Evolutionary conservation across 2,329 filamentous ascomycete genomes (phyloP), one percentile per base, ranked within the genome.

Genomic region (Penicillium nordicum): DNA sequence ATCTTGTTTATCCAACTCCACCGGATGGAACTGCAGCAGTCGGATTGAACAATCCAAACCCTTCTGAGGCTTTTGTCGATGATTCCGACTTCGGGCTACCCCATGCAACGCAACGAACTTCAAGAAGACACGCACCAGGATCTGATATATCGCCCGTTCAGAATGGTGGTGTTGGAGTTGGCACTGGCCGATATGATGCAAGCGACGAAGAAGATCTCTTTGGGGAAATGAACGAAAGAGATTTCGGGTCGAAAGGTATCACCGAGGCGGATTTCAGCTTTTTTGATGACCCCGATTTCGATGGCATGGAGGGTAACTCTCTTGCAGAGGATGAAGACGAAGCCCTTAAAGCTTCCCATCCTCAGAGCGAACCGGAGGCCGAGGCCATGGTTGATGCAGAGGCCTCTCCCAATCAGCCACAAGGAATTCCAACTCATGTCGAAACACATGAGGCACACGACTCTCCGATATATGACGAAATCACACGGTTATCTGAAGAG

Each of bases 251-350:
- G n/a, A 80, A 80, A 63, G 79, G 77, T n/a, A 78, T 85, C 23
- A 84, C 80, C 3, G 84, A 86, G 63, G 83, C 80, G 4, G 84
- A 87, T 63, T 87, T 86, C 68, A 84, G 80, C 66, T 87, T 86
- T 67, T 87, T 87, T 63, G 84, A 87, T 65, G 80, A 81, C 32
- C 80, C 80, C 45, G 76, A 70, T 41, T 72, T 73, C 46, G 68
- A 67, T 10, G 57, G 57, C 8, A 63, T 69, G 50, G 63, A 57
- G 43, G 56, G 57, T 43, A 61, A 55, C 23, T 50, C 58, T 21
- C 42, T 50, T n/a, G 21, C 49, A 10, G 58, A 60, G n/a, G 54
- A 62, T 45, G 29, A 37, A 7, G 54, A 61, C 37, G 62, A 62
- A 29, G 50, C 54, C 14, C 47, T 59, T 40, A 54, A 64, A 44